Base-by-base conservation (phyloP, 2,329 filamentous ascomycete species). In the Capronia epimyces region DNA sequence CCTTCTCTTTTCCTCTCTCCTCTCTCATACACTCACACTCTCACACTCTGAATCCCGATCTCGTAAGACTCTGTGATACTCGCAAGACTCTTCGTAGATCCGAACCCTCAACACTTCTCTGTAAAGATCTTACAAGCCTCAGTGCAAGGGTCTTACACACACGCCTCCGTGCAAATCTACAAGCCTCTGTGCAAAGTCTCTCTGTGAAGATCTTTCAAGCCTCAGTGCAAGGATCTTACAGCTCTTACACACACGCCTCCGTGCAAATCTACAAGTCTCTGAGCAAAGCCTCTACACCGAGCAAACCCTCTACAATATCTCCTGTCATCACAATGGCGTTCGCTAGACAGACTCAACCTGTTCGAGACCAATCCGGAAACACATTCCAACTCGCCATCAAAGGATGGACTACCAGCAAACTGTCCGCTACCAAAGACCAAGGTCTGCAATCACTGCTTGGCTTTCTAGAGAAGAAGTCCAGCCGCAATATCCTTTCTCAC, bases 391-490 rank as follows among this genome's bases (percentile, higher is more conserved):
- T 76, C 44, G 67, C 64, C 46, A 64, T 90, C 18, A 71, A 73
- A 56, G 86, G 86, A 21, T 75, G 87, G 63, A 81, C 78, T 62
- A 69, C 79, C 39, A 89, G 84, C 71, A 88, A 84, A 66, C 84
- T 83, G 6, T 75, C 79, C 9, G 74, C 65, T 22, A 86, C 88
- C 58, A 65, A 76, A 24, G 85, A 86, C 49, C 83, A 84, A 43
- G 86, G 86, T 16, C 64, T 86, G 21, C 75, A 77, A 53, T 78
- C 80, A 52, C 73, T 89, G 24, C 67, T 89, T 46, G 72, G 74
- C 44, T 89, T 88, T 64, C 69, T 89, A 56, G 83, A 89, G 69
- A 80, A 82, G 62, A 88, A 88, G 67, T 78, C 84, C 41, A 75
- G 76, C 49, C 70, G 75, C 58, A 53, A 64, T 57, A 73, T 81